These are phyloP conservation scores for Phytophthora uliginosa DNA, from an alignment of 352 stramenopile genomes.

Conservation along the genomic window DNA sequence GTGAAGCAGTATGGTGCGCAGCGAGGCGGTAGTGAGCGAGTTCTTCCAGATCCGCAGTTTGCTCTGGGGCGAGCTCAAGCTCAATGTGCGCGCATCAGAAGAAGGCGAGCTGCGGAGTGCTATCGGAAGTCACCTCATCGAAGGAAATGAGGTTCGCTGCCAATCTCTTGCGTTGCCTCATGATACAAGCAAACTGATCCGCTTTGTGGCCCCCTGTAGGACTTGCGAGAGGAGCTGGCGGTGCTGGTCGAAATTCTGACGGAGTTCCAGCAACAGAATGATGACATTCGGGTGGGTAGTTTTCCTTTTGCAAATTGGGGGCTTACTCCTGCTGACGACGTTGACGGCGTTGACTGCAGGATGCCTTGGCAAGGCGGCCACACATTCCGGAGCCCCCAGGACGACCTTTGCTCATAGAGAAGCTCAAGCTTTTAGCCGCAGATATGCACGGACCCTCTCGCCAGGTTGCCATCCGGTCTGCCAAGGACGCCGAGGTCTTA, in stretches of 20 bases:
- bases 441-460: constrained; percentile 49
- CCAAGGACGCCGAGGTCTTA: constrained; percentile 66
- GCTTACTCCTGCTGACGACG: background rate
- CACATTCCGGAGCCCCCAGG: constrained; percentile 72
- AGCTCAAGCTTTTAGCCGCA: constrained; percentile 71
- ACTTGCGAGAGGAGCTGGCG: constrained; percentile 65
- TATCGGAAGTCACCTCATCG: constrained; percentile 72
- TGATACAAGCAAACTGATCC: background rate
- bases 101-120: constrained; percentile 67
- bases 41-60: constrained; percentile 78
- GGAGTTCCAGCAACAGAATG: constrained; percentile 86
- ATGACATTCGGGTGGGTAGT: constrained; percentile 68
- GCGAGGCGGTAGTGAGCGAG: constrained; percentile 48
- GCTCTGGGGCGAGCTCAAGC: constrained; percentile 82
- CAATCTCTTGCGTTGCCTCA: background rate
- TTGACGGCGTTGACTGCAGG: constrained; percentile 39
- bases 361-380: constrained; percentile 60
- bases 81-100: constrained; percentile 60
- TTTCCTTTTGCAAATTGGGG: background rate
- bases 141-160: constrained; percentile 67
- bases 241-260: constrained; percentile 79
- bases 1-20: constrained; percentile 7
- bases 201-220: constrained; percentile 26
- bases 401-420: constrained; percentile 73
- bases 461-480: constrained; percentile 30